Percentiles rank a stretch among this genome's conserved stretches.
These are phyloP conservation scores for Coniochaeta hoffmannii DNA, from an alignment of 2,329 filamentous ascomycete species.

Conservation along the genomic window DNA sequence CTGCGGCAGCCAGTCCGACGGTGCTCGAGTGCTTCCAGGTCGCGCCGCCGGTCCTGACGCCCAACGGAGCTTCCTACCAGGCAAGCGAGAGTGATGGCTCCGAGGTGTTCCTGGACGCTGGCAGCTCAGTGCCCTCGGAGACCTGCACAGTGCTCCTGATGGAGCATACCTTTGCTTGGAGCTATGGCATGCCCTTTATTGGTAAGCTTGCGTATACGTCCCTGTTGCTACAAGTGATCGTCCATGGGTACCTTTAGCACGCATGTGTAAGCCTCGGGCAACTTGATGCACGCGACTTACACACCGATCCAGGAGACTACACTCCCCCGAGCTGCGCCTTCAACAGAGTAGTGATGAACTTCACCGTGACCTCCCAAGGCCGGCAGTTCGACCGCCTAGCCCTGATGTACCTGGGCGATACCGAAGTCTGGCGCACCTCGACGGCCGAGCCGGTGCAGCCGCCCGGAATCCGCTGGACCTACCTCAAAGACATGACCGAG, in stretches of 20 bases:
- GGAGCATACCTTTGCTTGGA: constrained; percentile 62
- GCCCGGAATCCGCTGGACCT: constrained; percentile 67
- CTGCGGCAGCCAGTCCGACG: constrained; percentile 17
- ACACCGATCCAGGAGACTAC: constrained; percentile 44
- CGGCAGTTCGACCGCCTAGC: constrained; percentile 72
- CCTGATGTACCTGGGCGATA: constrained; percentile 67
- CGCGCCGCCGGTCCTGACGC: constrained; percentile 55
- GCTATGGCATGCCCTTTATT: constrained; percentile 67
- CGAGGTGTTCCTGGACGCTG: neutral
- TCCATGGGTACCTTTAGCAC: too few relatives aligned
- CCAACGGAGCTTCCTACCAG: constrained; percentile 21
- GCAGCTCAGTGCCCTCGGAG: constrained; percentile 17
- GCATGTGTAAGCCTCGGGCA: too few relatives aligned
- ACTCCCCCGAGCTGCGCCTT: constrained; percentile 62
- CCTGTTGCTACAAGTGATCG: too few relatives aligned
- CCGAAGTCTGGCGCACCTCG: constrained; percentile 76
- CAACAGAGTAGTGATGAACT: constrained; percentile 67
- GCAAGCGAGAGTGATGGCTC: constrained; percentile 24
- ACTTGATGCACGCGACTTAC: constrained; percentile 7
- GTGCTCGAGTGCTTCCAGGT: constrained; percentile 61
- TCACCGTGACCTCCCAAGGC: constrained; percentile 65
- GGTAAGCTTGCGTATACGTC: constrained; percentile 38
- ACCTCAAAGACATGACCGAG: constrained; percentile 70
- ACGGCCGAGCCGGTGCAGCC: constrained; percentile 66
- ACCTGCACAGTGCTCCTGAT: constrained; percentile 54